Evolutionary conservation across 2,329 filamentous ascomycete genomes (phyloP), one percentile per base, ranked within the genome.

Genomic region (Fusarium kyushuense): DNA sequence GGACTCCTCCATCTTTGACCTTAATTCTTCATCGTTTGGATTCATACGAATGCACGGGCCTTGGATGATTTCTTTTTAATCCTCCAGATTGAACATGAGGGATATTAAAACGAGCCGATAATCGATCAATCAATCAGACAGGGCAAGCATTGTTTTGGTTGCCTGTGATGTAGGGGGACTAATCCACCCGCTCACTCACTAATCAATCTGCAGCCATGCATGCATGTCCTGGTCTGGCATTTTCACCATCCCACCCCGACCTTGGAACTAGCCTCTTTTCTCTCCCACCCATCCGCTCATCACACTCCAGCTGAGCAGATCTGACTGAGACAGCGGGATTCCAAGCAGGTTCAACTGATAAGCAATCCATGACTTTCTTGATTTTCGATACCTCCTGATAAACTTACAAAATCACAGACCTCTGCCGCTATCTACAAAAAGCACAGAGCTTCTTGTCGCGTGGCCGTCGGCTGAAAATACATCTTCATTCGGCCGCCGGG

Each of bases 131-230:
- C 30, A 40, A 60, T 51, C 30, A 52, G 42, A 51, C 54, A 59
- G 19, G 23, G 32, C 40, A 29, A 29, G 21, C 23, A 27, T 17
- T 27, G 27, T 30, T 29, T 30, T 57, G 49, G 19, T 14, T 23
- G 9, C 16, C 17, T 17, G 30, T 35, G 11, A 16, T 21, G 59
- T 40, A 47, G 36, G 48, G 36, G 36, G 35, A 40, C 43, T 51
- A 67, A 65, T 55, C 65, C 65, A 68, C 55, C 59, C 41, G 53
- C 47, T 36, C 55, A 54, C 52, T 45, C 51, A 48, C 27, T 53
- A 53, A 38, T 36, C 52, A 69, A 45, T 67, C 54, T 61, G 56
- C 65, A 69, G 65, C 55, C 65, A 64, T 64, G 59, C 53, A 64
- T 53, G 61, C 61, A 65, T 54, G 53, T 41, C 61, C 54, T 59